Evolutionary conservation across 768 basidiomycete species (phyloP).

Genomic region (Melanogaster broomeanus): DNA sequence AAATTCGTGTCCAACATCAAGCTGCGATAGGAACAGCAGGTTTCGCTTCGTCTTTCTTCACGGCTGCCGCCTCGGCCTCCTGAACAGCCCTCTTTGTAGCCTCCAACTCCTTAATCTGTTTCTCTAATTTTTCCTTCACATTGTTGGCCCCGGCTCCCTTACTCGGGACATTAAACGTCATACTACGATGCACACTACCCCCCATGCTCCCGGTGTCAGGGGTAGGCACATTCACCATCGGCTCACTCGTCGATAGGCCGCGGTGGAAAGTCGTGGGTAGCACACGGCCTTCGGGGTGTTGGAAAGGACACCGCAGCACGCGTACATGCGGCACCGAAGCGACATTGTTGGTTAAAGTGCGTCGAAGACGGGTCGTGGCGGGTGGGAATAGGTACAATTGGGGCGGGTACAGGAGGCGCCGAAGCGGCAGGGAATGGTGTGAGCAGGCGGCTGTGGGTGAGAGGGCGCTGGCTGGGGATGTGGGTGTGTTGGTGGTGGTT

Average conservation of each 20-base stretch:
- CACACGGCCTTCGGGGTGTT: constrained; percentile 87
- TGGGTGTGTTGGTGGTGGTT: constrained; percentile 40
- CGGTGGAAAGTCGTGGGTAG: constrained; percentile 81
- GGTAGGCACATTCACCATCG: constrained; percentile 59
- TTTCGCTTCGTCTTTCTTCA: constrained; percentile 58
- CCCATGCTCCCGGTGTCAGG: constrained; percentile 71
- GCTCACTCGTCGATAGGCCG: constrained; percentile 61
- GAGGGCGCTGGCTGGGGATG: constrained; percentile 29
- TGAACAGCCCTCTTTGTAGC: constrained; percentile 68
- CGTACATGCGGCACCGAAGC: constrained; percentile 85
- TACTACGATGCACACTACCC: constrained; percentile 66
- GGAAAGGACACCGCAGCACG: constrained; percentile 84
- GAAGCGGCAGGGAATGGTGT: constrained; percentile 60
- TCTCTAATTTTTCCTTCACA: constrained; percentile 51
- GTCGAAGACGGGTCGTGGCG: constrained; percentile 44
- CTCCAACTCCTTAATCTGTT: constrained; percentile 64
- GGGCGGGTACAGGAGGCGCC: constrained; percentile 71
- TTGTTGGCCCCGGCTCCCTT: constrained; percentile 25
- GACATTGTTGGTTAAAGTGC: constrained; percentile 60
- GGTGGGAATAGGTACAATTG: constrained; percentile 69
- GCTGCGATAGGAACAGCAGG: constrained; percentile 45
- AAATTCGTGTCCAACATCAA: constrained; percentile 8
- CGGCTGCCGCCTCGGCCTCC: constrained; percentile 60
- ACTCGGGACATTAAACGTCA: constrained; percentile 60
- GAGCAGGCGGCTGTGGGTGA: constrained; percentile 29